Evolutionary conservation across 805 yeast genomes (phyloP).

Genomic region (Metahyphopichia silvanorum): DNA sequence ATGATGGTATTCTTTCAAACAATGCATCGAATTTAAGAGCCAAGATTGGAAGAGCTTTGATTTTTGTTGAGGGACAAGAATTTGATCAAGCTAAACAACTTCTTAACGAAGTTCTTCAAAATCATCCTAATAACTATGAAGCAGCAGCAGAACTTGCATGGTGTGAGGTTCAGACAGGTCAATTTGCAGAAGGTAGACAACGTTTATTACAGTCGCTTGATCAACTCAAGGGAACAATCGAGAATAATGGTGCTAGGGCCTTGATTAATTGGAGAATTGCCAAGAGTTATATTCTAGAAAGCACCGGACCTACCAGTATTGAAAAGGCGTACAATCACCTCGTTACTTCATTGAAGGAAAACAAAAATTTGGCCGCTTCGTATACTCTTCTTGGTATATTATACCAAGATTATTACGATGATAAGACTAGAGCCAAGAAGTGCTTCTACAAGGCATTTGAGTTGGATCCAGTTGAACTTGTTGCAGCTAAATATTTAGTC

Average conservation of each 20-base stretch:
- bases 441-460: conserved; percentile 91
- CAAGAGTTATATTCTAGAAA: conserved; percentile 47
- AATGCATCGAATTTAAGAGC: conserved; percentile 55
- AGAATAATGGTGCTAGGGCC: conserved; percentile 57
- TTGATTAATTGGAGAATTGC: conserved; percentile 72
- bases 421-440: conserved; percentile 68
- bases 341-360: conserved; percentile 59
- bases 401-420: conserved; percentile 58
- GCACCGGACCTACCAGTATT: conserved; percentile 14
- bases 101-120: conserved; percentile 47
- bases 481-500: conserved; percentile 72
- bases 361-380: conserved; percentile 69
- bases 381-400: conserved; percentile 78
- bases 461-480: conserved; percentile 69
- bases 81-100: conserved; percentile 51
- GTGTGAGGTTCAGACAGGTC: conserved; percentile 62
- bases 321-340: conserved; percentile 56
- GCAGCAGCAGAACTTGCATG: conserved; percentile 74
- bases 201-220: conserved; percentile 44
- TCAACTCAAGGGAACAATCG: conserved; percentile 47
- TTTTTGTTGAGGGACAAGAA: conserved; percentile 64
- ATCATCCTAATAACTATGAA: conserved; percentile 49
- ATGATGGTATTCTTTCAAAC: conserved; percentile 52
- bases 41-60: conserved; percentile 76
- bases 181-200: conserved; percentile 49